phyloP scores from a whole-genome alignment of 2,329 filamentous ascomycete genomes.

The Xylariaceae sp. region DNA sequence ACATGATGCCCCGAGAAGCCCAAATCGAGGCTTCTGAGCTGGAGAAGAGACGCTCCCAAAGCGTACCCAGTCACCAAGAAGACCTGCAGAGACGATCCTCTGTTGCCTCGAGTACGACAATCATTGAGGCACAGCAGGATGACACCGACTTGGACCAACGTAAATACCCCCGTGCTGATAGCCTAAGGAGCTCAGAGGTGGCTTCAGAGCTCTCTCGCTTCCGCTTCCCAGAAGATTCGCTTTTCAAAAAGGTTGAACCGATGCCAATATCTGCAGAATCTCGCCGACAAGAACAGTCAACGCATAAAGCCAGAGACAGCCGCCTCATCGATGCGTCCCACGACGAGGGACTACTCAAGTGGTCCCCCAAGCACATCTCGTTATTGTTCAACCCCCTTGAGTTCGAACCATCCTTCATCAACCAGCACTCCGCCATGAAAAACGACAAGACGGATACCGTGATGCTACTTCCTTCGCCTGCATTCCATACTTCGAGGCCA shows the following conservation, averaged over 20 bases:
- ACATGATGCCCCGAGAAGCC: conserved; percentile 52
- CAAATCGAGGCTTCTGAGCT: conserved; percentile 29
- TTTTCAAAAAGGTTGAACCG: conserved; percentile 11
- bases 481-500: conserved; percentile 8
- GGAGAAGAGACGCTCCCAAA: conserved; percentile 18
- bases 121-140: no score
- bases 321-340: conserved; percentile 1
- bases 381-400: conserved; percentile 20
- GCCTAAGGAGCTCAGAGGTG: conserved; percentile 2
- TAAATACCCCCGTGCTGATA: conserved; percentile 6
- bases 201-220: conserved; percentile 14
- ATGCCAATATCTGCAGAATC: conserved; percentile 2
- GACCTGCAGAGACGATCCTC: conserved; percentile 16
- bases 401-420: conserved; percentile 12
- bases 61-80: conserved; percentile 17
- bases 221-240: conserved; percentile 21
- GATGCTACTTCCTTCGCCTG: conserved; percentile 15
- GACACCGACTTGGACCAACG: no score
- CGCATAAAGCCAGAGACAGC: conserved; percentile 1
- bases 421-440: conserved; percentile 2
- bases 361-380: conserved; percentile 23
- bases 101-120: conserved; percentile 13
- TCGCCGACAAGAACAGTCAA: conserved; percentile 2
- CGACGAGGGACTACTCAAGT: conserved; percentile 17
- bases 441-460: conserved; percentile 8